Conservation (phyloP, 768 basidiomycete genomes). For the Chiua virens region DNA sequence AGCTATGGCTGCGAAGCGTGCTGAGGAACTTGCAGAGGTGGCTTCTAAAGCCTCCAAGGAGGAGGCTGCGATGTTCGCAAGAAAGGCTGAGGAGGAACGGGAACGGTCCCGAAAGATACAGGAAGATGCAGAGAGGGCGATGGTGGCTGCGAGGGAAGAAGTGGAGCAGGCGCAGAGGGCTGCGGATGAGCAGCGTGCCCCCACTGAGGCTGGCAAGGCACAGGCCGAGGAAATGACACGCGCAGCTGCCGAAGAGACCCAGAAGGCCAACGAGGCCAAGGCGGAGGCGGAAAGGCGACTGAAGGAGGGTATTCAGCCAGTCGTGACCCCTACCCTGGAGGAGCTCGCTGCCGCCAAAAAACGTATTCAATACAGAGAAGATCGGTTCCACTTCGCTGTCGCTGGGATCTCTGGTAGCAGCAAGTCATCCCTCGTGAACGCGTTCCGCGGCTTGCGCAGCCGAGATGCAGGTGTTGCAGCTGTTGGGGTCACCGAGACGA, state of each 20-base stretch:
- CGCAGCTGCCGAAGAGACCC: slow-evolving; percentile 17
- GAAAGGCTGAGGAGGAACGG: slow-evolving; percentile 14
- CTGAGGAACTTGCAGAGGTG: slow-evolving; percentile 9
- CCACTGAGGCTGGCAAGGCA: slow-evolving; percentile 15
- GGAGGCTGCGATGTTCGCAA: slow-evolving; percentile 13
- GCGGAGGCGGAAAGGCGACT: slow-evolving; percentile 14
- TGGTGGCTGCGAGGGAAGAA: slow-evolving; percentile 12
- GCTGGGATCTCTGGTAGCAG: slow-evolving; percentile 36
- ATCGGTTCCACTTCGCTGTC: slow-evolving; percentile 34
- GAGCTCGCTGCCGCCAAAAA: slow-evolving; percentile 17
- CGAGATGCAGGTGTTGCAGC: slow-evolving; percentile 15
- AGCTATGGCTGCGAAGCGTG: neutral
- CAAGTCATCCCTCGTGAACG: slow-evolving; percentile 39
- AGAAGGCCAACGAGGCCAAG: slow-evolving; percentile 16
- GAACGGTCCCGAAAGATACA: slow-evolving; percentile 8
- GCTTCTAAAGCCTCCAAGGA: slow-evolving; percentile 13
- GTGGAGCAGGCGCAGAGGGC: slow-evolving; percentile 7
- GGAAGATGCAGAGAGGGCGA: slow-evolving; percentile 17
- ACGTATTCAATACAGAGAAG: slow-evolving; percentile 25
- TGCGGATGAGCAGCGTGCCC: slow-evolving; percentile 20
- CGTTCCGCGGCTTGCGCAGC: slow-evolving; percentile 33
- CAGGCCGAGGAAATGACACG: slow-evolving; percentile 14
- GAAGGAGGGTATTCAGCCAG: slow-evolving; percentile 26
- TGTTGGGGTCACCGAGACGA: slow-evolving; percentile 21
- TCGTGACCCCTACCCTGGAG: slow-evolving; percentile 11